These are phyloP conservation scores for Misopates orontium DNA, from an alignment of 257 asterid genomes.

Conservation along the genomic window DNA sequence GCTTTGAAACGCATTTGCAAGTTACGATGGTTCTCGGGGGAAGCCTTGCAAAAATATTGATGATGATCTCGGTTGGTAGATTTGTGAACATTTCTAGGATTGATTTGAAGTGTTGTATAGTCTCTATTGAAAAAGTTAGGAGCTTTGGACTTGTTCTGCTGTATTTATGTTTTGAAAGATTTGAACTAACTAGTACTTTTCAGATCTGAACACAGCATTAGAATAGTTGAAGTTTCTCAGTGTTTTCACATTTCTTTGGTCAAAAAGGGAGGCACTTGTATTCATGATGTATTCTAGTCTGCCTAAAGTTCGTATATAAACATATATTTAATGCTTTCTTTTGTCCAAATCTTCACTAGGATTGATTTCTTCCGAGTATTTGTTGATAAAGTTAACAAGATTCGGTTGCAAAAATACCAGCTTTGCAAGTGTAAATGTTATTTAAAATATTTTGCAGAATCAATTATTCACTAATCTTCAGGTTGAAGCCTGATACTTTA, in stretches of 20 bases:
- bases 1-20: conserved; percentile 39
- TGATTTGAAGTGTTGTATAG: no score
- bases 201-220: neutral
- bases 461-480: neutral
- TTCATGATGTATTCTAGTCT: no score
- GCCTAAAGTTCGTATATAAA: no score
- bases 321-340: no score
- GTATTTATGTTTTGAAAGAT: neutral
- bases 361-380: no score
- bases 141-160: neutral
- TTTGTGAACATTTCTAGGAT: neutral
- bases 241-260: neutral
- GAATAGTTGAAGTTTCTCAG: neutral
- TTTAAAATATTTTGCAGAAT: neutral
- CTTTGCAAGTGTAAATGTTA: neutral
- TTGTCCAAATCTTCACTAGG: no score
- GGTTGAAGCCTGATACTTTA: neutral
- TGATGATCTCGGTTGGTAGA: conserved; percentile 32
- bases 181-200: neutral
- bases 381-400: no score
- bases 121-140: no score
- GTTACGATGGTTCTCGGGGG: conserved; percentile 24
- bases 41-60: conserved; percentile 36
- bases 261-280: neutral
- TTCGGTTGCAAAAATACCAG: no score